A percentile compares a stretch with the other conserved stretches of the same genome.
phyloP scores from a whole-genome alignment of 129 eudicot genomes.

The Artemisia argyi region DNA sequence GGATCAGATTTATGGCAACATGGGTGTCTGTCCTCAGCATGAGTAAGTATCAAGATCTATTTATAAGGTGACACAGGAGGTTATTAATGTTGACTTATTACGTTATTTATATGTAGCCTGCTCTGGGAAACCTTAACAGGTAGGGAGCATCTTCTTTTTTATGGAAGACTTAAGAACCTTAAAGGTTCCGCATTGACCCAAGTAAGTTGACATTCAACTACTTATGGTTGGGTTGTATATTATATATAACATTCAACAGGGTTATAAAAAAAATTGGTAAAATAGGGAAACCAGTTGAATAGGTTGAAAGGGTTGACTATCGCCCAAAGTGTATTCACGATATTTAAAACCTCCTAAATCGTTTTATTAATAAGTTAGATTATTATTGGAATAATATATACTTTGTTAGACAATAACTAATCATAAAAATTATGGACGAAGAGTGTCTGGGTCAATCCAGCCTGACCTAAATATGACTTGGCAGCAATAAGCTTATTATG shows the following conservation, averaged over 20 bases:
- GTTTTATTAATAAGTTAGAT: too few relatives aligned
- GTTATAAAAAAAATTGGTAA: background rate
- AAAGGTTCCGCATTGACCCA: conserved; percentile 62
- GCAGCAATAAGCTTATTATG: too few relatives aligned
- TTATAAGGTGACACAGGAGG: background rate
- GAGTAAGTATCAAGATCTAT: conserved; percentile 58
- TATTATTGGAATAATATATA: too few relatives aligned
- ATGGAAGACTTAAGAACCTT: conserved; percentile 93
- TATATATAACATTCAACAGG: background rate
- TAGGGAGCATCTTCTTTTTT: conserved; percentile 86
- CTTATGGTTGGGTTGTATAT: background rate
- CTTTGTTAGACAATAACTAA: background rate
- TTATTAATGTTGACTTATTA: background rate
- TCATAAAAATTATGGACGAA: background rate
- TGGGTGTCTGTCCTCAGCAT: conserved; percentile 98
- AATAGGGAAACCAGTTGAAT: background rate
- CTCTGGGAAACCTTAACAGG: conserved; percentile 90
- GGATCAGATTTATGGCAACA: conserved; percentile 73
- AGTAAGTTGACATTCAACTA: conserved; percentile 37
- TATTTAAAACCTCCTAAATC: background rate
- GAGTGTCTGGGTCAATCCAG: background rate
- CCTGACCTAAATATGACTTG: too few relatives aligned
- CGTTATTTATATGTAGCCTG: conserved; percentile 44
- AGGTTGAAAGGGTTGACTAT: background rate
- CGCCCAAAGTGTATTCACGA: background rate